Percentiles rank a stretch among this genome's conserved stretches.
Evolutionary conservation across 2,329 filamentous ascomycete species (phyloP).

Genomic region (Rhynchosporium agropyri): DNA sequence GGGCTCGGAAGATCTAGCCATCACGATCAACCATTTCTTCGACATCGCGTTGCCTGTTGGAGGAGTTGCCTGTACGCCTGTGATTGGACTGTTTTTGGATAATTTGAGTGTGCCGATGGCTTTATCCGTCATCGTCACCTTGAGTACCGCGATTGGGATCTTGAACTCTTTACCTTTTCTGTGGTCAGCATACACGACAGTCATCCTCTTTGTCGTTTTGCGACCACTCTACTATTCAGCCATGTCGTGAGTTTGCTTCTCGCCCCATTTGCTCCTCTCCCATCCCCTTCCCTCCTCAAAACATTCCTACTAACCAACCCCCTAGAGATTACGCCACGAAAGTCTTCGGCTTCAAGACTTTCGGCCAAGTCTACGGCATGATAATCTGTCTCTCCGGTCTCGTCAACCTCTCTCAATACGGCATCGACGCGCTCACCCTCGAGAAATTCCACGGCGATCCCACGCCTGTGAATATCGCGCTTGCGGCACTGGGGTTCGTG

Average conservation of each 20-base stretch:
- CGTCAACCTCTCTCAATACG: constrained; percentile 22
- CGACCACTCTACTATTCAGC: constrained; percentile 24
- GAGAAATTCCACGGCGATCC: constrained; percentile 20
- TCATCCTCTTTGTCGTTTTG: constrained; percentile 19
- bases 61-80: constrained; percentile 18
- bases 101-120: constrained; percentile 20
- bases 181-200: constrained; percentile 19
- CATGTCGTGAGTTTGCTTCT: constrained; percentile 21
- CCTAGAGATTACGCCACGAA: constrained; percentile 21
- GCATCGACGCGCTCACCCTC: constrained; percentile 20
- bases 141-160: constrained; percentile 18
- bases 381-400: constrained; percentile 23
- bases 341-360: constrained; percentile 23
- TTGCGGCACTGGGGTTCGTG: constrained; percentile 15
- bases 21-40: constrained; percentile 18
- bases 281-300: neutral
- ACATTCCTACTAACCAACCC: neutral
- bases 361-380: constrained; percentile 21
- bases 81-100: constrained; percentile 20
- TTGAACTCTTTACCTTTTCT: constrained; percentile 21
- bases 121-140: constrained; percentile 16
- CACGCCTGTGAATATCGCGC: constrained; percentile 20
- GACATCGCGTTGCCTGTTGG: constrained; percentile 23
- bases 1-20: constrained; percentile 17
- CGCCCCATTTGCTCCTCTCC: no score